Base-by-base conservation (phyloP, 1,284 basidiomycete genomes). In the Malassezia brasiliensis region DNA sequence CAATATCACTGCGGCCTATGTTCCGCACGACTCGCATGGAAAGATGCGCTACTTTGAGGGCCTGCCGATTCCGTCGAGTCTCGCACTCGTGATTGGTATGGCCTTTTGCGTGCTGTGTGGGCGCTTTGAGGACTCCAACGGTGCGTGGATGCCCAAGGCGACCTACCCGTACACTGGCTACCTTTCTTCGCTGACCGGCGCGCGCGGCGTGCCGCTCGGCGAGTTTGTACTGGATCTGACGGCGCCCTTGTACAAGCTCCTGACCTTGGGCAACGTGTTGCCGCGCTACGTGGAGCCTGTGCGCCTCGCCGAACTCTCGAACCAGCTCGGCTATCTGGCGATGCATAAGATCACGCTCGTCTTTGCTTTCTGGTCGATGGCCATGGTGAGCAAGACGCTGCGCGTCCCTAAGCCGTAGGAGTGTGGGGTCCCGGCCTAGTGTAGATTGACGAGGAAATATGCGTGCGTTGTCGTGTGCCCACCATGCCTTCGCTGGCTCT, bases 11-110 rank as follows among this genome's bases (percentile, higher is more conserved):
- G 91, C 94, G 47, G 94, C 94, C 2, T 80, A 89, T 44, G 82
- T 96, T 28, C 94, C 94, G 1, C 90, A 93, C 75, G 88, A 93
- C 72, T 76, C 76, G 5, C 80, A 80, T 28, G 93, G 94, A 50
- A 98, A 96, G 75, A 82, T 87, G 15, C 85, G 85, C 71, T 96
- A 93, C 78, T 99, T 98, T 76, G 93, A 98, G 77, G 94, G 93
- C 6, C 80, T 99, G 20, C 94, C 94, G 15, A 98, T 99, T 60
- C 94, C 94, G 1, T 89, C 88, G 0, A 88, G 87, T 15, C 81
- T 99, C 42, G 81, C 76, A 11, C 80, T 99, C 48, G 90, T 96
- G 53, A 83, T 79, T 12, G 72, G 87, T 31, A 80, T 98, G 77
- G 84, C 85, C 15, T 85, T 84, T 66, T 96, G 87, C 82, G 82